Conservation (phyloP, 768 basidiomycete genomes). For the Leccinum rimulosum region DNA sequence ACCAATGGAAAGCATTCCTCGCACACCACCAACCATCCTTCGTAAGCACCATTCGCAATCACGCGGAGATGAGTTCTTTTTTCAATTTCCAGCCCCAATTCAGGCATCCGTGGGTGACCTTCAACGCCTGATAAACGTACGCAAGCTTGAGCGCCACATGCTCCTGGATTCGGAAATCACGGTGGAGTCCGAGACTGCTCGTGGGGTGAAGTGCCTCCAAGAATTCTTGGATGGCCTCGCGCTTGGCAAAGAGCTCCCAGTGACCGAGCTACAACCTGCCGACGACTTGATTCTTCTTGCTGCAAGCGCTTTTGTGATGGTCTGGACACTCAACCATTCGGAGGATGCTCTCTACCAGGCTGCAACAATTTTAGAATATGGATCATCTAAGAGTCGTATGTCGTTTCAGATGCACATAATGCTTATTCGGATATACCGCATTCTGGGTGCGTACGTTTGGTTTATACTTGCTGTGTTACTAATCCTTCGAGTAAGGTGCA, state of each 20-base stretch:
- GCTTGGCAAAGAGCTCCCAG: slow-evolving; percentile 61
- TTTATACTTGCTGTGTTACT: neutral
- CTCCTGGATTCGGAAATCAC: slow-evolving; percentile 50
- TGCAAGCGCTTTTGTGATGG: slow-evolving; percentile 60
- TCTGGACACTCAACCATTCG: slow-evolving; percentile 58
- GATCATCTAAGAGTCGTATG: slow-evolving; percentile 66
- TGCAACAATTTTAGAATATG: slow-evolving; percentile 67
- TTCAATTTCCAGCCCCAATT: slow-evolving; percentile 14
- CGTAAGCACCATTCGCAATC: slow-evolving; percentile 36
- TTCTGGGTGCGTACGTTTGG: slow-evolving; percentile 55
- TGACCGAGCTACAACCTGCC: slow-evolving; percentile 81
- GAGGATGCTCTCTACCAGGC: slow-evolving; percentile 64
- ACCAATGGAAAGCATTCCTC: slow-evolving; percentile 54
- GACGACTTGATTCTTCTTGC: slow-evolving; percentile 83
- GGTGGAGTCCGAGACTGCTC: slow-evolving; percentile 51
- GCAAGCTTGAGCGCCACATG: slow-evolving; percentile 69
- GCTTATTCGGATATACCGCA: slow-evolving; percentile 77
- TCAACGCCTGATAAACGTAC: slow-evolving; percentile 67
- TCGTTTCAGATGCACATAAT: slow-evolving; percentile 77
- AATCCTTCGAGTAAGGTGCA: slow-evolving; percentile 50
- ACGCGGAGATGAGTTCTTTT: slow-evolving; percentile 11
- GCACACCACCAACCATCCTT: slow-evolving; percentile 45
- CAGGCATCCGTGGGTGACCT: slow-evolving; percentile 55
- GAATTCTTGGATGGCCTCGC: slow-evolving; percentile 67
- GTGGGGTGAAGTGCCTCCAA: slow-evolving; percentile 50